Percentiles rank a stretch among this genome's conserved stretches.
phyloP scores from a whole-genome alignment of 768 basidiomycete species.

The Dacryopinax primogenitus region DNA sequence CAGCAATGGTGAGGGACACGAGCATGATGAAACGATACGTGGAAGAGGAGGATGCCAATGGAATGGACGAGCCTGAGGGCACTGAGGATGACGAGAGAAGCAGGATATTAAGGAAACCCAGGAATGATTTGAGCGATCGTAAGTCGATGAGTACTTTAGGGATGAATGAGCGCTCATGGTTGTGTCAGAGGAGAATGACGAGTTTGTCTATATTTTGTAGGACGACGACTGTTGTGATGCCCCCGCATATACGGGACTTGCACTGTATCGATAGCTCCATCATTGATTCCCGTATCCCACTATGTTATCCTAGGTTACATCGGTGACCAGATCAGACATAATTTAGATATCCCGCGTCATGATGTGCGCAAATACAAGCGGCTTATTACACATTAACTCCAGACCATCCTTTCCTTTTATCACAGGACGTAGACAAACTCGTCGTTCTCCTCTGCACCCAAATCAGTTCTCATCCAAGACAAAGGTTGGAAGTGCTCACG shows the following conservation, averaged over 20 bases:
- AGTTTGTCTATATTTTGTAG: conserved; percentile 23
- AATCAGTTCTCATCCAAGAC: not conserved
- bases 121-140: no score
- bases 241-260: no score
- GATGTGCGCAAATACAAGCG: not conserved
- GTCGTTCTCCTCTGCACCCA: not conserved
- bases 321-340: not conserved
- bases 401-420: not conserved
- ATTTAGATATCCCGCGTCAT: not conserved
- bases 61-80: not conserved
- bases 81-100: not conserved
- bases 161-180: not conserved
- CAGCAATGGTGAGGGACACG: conserved; percentile 21
- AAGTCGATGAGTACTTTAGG: no score
- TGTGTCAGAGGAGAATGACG: conserved; percentile 18
- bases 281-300: no score
- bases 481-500: not conserved
- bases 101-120: no score
- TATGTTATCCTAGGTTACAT: no score
- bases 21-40: conserved; percentile 20
- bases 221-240: no score
- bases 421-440: conserved; percentile 11
- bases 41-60: conserved; percentile 17
- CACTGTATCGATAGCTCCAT: no score
- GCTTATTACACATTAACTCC: not conserved